Conservation (phyloP, 768 basidiomycete genomes). For the Clitopilus passeckerianus region DNA sequence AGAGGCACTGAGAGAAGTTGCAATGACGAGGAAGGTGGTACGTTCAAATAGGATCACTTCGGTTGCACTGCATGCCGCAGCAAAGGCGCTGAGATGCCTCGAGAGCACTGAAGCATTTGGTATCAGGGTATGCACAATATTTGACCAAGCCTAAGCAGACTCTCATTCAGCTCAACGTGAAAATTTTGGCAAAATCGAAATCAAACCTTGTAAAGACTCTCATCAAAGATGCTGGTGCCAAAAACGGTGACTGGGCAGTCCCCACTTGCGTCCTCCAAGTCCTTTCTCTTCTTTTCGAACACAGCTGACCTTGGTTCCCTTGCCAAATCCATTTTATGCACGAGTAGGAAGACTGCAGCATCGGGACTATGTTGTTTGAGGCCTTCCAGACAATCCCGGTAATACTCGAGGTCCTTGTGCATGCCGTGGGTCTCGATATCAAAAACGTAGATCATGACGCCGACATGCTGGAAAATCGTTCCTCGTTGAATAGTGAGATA, state of each 20-base stretch:
- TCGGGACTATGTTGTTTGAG: slow-evolving; percentile 74
- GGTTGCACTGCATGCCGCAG: slow-evolving; percentile 81
- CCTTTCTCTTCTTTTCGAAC: slow-evolving; percentile 70
- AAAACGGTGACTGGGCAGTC: slow-evolving; percentile 66
- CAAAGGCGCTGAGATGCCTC: slow-evolving; percentile 81
- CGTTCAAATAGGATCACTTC: slow-evolving; percentile 97
- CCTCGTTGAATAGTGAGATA: slow-evolving; percentile 88
- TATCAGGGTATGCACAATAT: slow-evolving; percentile 93
- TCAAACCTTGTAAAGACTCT: slow-evolving; percentile 87
- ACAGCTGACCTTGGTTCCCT: slow-evolving; percentile 51
- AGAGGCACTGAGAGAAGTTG: slow-evolving; percentile 51
- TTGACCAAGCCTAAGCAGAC: slow-evolving; percentile 84
- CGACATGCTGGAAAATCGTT: slow-evolving; percentile 96
- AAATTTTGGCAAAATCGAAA: slow-evolving; percentile 4
- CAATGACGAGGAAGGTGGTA: slow-evolving; percentile 97
- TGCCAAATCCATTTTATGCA: slow-evolving; percentile 98
- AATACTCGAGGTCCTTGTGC: slow-evolving; percentile 86
- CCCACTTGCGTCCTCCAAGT: slow-evolving; percentile 66
- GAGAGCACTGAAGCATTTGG: slow-evolving; percentile 91
- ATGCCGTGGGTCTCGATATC: slow-evolving; percentile 88
- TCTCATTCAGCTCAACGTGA: slow-evolving; percentile 1
- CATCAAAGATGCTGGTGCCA: slow-evolving; percentile 95
- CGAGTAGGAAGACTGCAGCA: slow-evolving; percentile 81
- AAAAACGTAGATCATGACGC: slow-evolving; percentile 97
- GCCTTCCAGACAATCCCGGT: slow-evolving; percentile 85